Evolutionary conservation across 805 yeast genomes (phyloP).

Genomic region (Starmerella sp.): DNA sequence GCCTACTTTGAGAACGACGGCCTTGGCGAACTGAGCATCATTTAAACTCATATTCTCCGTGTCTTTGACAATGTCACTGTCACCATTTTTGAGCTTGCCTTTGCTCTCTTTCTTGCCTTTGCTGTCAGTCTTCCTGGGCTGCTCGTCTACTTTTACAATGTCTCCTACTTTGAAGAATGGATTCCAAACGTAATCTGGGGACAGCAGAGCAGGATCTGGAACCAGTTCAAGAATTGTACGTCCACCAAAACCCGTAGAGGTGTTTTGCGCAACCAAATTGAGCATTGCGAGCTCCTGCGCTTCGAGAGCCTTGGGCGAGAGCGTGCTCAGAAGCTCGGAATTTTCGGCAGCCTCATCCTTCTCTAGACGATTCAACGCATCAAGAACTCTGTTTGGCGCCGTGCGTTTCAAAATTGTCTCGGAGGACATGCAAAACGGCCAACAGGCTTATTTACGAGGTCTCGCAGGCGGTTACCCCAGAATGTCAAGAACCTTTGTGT

Average conservation of each 20-base stretch:
- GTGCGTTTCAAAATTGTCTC: background rate
- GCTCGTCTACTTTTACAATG: constrained; percentile 4
- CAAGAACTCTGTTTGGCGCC: background rate
- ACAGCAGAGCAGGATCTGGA: constrained; percentile 38
- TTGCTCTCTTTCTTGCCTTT: constrained; percentile 4
- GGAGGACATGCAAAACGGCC: background rate
- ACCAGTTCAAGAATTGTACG: constrained; percentile 47
- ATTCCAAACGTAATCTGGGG: constrained; percentile 25
- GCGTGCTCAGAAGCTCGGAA: constrained; percentile 33
- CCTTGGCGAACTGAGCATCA: constrained; percentile 35
- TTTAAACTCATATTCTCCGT: background rate
- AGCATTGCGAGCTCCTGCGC: constrained; percentile 62
- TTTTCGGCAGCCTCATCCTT: constrained; percentile 43
- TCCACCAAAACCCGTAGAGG: constrained; percentile 51
- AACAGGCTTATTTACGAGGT: background rate
- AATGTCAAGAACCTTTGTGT: too few species aligned
- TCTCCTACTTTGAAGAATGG: constrained; percentile 40
- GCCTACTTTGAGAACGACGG: constrained; percentile 51
- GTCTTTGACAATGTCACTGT: constrained; percentile 1
- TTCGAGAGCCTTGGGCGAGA: constrained; percentile 57
- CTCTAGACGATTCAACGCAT: constrained; percentile 39
- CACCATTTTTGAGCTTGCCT: background rate
- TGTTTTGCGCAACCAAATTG: constrained; percentile 48
- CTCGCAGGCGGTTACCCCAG: background rate
- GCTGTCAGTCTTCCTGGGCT: constrained; percentile 14